Conservation (phyloP, 306 rosid genomes). For the Vigna reflexopilosa region DNA sequence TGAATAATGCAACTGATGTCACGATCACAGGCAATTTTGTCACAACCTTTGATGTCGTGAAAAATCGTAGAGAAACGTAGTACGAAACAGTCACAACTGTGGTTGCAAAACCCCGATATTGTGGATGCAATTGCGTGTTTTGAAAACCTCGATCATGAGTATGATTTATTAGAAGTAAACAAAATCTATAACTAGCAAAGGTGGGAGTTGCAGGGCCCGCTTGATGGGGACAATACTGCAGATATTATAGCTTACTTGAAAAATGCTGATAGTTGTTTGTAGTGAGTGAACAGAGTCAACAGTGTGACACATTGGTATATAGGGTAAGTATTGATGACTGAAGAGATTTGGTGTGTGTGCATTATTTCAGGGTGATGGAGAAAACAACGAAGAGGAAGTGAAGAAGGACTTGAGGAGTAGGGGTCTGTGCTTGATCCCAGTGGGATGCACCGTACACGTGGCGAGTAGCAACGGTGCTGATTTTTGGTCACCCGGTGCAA, state of each 20-base stretch:
- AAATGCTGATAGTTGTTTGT: slow-evolving; percentile 29
- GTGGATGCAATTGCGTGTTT: neutral
- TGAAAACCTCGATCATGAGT: neutral
- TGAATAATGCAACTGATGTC: neutral
- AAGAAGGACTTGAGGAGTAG: slow-evolving; percentile 59
- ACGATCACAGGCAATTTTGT: neutral
- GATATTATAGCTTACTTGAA: slow-evolving; percentile 24
- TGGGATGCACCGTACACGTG: slow-evolving; percentile 72
- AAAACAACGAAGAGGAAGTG: slow-evolving; percentile 31
- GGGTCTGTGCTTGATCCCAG: slow-evolving; percentile 85
- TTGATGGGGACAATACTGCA: slow-evolving; percentile 42
- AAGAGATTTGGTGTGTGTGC: slow-evolving; percentile 10
- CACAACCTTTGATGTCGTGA: neutral
- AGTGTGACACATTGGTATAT: slow-evolving; percentile 42
- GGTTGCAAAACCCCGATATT: neutral
- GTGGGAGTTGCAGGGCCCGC: slow-evolving; percentile 28
- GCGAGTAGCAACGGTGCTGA: slow-evolving; percentile 82
- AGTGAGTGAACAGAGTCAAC: slow-evolving; percentile 39
- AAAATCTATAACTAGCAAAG: neutral
- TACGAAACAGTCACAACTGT: neutral
- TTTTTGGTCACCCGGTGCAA: slow-evolving; percentile 82
- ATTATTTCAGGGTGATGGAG: slow-evolving; percentile 55
- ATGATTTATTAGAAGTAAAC: neutral
- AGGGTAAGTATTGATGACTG: slow-evolving; percentile 44
- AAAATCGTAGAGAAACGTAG: neutral